These are phyloP conservation scores for Geum urbanum DNA, from an alignment of 306 rosid genomes.

Conservation along the genomic window DNA sequence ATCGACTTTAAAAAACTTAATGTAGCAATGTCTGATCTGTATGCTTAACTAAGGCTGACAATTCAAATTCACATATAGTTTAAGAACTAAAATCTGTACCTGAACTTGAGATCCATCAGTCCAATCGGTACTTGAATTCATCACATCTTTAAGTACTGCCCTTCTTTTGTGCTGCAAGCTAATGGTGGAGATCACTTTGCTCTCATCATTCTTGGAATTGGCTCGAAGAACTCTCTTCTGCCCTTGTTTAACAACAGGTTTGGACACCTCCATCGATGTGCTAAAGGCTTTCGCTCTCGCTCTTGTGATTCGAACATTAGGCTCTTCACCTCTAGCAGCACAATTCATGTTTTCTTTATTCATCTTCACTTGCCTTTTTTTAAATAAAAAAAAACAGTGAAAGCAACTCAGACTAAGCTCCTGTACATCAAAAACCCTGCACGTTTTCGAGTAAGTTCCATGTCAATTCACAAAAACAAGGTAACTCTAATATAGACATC, in stretches of 20 bases:
- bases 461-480: conserved; percentile 19
- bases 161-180: conserved; percentile 56
- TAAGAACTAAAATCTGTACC: conserved; percentile 34
- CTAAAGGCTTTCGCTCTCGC: conserved; percentile 64
- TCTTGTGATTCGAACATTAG: conserved; percentile 60
- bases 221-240: conserved; percentile 32
- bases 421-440: conserved; percentile 47
- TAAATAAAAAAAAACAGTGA: conserved; percentile 42
- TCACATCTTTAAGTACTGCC: conserved; percentile 65
- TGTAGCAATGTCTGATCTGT: conserved; percentile 1
- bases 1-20: not conserved
- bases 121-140: conserved; percentile 31
- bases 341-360: conserved; percentile 33
- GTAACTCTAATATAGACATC: not conserved
- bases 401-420: conserved; percentile 25
- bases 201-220: conserved; percentile 37
- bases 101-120: conserved; percentile 33
- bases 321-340: conserved; percentile 49
- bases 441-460: conserved; percentile 18
- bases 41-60: not conserved
- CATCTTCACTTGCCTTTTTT: conserved; percentile 60
- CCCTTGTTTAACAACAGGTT: conserved; percentile 41
- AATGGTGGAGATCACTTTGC: conserved; percentile 27
- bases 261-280: conserved; percentile 35
- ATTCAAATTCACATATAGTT: not conserved